phyloP scores from a whole-genome alignment of 2,329 filamentous ascomycete species.

The Clonostachys chloroleuca region DNA sequence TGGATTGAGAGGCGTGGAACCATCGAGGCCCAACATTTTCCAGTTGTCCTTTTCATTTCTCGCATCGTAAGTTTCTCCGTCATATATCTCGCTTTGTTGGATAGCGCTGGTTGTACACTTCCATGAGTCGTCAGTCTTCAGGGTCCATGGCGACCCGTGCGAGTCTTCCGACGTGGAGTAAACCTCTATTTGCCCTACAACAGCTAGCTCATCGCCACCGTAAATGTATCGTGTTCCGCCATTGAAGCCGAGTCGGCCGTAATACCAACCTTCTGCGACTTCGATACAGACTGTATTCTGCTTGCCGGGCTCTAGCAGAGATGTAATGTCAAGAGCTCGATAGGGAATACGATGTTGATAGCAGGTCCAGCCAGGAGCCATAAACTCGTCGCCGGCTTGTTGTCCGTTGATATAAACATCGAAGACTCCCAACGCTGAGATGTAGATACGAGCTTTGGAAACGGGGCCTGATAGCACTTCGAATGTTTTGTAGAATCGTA shows the following conservation, averaged over 20 bases:
- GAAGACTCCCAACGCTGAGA: neutral
- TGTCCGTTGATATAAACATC: slow-evolving; percentile 21
- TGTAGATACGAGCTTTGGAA: neutral
- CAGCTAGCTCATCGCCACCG: slow-evolving; percentile 23
- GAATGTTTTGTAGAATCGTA: slow-evolving; percentile 1
- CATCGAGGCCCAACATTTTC: slow-evolving; percentile 7
- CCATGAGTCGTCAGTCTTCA: slow-evolving; percentile 32
- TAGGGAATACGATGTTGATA: slow-evolving; percentile 47
- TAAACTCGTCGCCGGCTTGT: slow-evolving; percentile 26
- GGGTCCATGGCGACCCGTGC: neutral
- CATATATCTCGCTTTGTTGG: slow-evolving; percentile 53
- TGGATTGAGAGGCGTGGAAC: slow-evolving; percentile 6
- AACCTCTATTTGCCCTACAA: slow-evolving; percentile 31
- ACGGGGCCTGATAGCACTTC: neutral
- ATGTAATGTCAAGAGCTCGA: slow-evolving; percentile 45
- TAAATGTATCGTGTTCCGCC: slow-evolving; percentile 18
- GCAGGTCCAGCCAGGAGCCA: slow-evolving; percentile 47
- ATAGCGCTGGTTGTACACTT: slow-evolving; percentile 33
- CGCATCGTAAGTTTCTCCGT: slow-evolving; percentile 47
- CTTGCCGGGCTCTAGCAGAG: slow-evolving; percentile 19
- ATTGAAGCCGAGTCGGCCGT: slow-evolving; percentile 18
- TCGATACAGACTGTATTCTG: slow-evolving; percentile 30
- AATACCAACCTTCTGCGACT: slow-evolving; percentile 47
- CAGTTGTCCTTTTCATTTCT: slow-evolving; percentile 32
- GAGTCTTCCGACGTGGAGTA: slow-evolving; percentile 18